Percentiles rank a stretch among this genome's conserved stretches.
These are phyloP conservation scores for Xylaria sp. DNA, from an alignment of 2,329 filamentous ascomycete species.

Conservation along the genomic window DNA sequence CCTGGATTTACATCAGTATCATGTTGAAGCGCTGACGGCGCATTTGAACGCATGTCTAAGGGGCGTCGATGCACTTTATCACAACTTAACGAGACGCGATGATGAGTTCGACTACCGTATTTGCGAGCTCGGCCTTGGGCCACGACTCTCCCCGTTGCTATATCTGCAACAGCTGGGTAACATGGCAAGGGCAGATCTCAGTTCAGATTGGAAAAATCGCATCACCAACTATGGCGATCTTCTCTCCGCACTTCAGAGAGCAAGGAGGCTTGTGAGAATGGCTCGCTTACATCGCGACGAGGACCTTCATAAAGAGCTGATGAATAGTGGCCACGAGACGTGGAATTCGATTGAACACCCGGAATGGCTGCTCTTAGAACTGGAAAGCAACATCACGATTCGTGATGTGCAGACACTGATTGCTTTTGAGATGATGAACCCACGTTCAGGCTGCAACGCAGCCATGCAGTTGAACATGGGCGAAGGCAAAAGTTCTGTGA, in stretches of 20 bases:
- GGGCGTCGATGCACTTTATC: neutral
- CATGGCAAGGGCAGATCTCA: neutral
- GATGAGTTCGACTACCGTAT: neutral
- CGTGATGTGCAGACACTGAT: constrained; percentile 7
- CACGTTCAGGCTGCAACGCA: neutral
- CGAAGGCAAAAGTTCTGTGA: constrained; percentile 49
- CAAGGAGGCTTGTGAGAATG: constrained; percentile 1
- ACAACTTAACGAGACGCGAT: neutral
- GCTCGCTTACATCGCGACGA: neutral
- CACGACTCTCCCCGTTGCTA: constrained; percentile 1
- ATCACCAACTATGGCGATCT: neutral
- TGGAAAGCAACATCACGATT: constrained; percentile 11
- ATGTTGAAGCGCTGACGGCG: neutral
- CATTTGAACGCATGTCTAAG: constrained; percentile 2
- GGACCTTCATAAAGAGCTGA: constrained; percentile 1
- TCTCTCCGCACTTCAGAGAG: constrained; percentile 1
- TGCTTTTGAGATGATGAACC: constrained; percentile 6
- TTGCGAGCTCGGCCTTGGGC: constrained; percentile 1
- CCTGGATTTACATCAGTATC: neutral
- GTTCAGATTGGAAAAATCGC: neutral
- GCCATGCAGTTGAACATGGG: constrained; percentile 16
- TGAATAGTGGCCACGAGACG: constrained; percentile 2
- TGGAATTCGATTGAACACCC: constrained; percentile 8
- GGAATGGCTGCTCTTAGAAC: constrained; percentile 13
- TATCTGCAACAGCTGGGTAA: neutral